Conservation (phyloP, 257 asterid genomes). For the Mentha longifolia region DNA sequence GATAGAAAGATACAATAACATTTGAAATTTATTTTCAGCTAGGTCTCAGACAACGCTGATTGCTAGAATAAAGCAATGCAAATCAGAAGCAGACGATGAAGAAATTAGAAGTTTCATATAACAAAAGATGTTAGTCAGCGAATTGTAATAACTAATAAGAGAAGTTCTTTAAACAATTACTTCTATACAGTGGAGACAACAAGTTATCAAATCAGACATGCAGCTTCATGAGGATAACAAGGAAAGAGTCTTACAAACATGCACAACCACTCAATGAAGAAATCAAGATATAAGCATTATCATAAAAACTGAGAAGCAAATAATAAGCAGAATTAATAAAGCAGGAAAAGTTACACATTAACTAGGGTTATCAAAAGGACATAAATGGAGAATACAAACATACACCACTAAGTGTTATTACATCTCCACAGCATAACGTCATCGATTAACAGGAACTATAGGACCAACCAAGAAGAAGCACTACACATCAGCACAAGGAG, state of each 20-base stretch:
- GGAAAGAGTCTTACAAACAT: constrained; percentile 2
- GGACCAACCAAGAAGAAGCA: not conserved
- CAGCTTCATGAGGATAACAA: constrained; percentile 11
- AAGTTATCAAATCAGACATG: not conserved
- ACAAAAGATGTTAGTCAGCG: not conserved
- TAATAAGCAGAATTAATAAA: constrained; percentile 1
- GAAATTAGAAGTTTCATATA: not conserved
- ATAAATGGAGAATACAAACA: not conserved
- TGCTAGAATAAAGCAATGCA: not conserved
- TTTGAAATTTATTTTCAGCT: not conserved
- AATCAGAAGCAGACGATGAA: constrained; percentile 8
- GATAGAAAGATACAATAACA: not conserved
- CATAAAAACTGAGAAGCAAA: constrained; percentile 7
- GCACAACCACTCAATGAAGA: constrained; percentile 12
- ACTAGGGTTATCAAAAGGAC: constrained; percentile 19
- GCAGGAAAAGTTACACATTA: not conserved
- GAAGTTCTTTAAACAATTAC: not conserved
- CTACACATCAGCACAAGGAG: constrained; percentile 2
- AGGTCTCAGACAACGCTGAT: constrained; percentile 5
- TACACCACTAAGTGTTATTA: not conserved
- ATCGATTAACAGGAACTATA: not conserved
- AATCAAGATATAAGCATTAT: constrained; percentile 5
- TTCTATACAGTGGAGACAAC: not conserved
- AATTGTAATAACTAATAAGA: not conserved
- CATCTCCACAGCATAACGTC: constrained; percentile 4